These are phyloP conservation scores for Bombardia bombarda DNA, from an alignment of 495 filamentous ascomycete genomes.

Conservation along the genomic window DNA sequence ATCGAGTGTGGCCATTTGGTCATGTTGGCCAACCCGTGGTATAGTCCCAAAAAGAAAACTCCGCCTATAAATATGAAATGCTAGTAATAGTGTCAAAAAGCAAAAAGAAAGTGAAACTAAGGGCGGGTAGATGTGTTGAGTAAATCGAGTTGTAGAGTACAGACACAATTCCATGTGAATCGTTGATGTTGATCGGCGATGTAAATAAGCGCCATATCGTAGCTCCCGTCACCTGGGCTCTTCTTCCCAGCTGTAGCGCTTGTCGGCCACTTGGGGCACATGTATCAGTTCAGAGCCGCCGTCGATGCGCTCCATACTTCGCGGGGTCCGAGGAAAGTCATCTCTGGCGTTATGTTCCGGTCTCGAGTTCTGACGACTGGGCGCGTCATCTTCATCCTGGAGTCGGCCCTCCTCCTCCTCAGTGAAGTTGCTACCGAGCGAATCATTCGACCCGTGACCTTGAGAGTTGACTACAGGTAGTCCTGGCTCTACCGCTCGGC, in stretches of 20 bases:
- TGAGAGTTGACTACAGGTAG: slow-evolving; percentile 11
- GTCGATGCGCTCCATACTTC: slow-evolving; percentile 31
- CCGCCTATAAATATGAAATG: too few relatives aligned
- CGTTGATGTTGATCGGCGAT: too few relatives aligned
- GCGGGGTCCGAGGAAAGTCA: slow-evolving; percentile 20
- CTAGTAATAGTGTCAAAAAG: too few relatives aligned
- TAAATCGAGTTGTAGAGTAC: too few relatives aligned
- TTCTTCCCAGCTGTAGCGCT: slow-evolving; percentile 46
- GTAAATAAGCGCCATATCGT: too few relatives aligned
- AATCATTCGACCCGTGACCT: slow-evolving; percentile 29
- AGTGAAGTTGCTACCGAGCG: slow-evolving; percentile 45
- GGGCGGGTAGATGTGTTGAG: too few relatives aligned
- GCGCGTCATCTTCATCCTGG: slow-evolving; percentile 8
- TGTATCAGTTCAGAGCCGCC: slow-evolving; percentile 38
- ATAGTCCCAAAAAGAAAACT: too few relatives aligned
- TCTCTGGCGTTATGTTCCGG: slow-evolving; percentile 2
- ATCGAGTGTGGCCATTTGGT: too few relatives aligned
- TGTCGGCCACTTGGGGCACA: slow-evolving; percentile 42
- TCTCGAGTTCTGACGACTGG: slow-evolving; percentile 4
- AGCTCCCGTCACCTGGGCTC: slow-evolving; percentile 6
- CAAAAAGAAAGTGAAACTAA: too few relatives aligned
- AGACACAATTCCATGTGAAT: too few relatives aligned
- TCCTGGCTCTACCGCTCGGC: slow-evolving; percentile 11
- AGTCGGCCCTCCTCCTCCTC: slow-evolving; percentile 33
- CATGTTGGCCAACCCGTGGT: too few relatives aligned